These are phyloP conservation scores for Pseudogymnoascus sp. DNA, from an alignment of 2,329 filamentous ascomycete genomes.

Conservation along the genomic window DNA sequence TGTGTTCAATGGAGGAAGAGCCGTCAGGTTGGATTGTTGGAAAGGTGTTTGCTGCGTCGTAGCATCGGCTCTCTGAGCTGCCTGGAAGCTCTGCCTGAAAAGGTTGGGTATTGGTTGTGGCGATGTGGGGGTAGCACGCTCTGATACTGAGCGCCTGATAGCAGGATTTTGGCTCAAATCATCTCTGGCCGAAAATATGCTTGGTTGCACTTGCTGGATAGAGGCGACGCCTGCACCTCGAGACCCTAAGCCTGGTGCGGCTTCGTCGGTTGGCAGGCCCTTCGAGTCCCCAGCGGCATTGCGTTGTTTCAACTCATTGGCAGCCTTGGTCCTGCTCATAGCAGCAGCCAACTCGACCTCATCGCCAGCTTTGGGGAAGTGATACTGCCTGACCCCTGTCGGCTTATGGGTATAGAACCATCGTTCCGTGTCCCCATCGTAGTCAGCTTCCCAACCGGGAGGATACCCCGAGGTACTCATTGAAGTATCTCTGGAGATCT, in stretches of 20 bases:
- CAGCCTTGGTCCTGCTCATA: not conserved
- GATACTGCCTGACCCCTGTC: slow-evolving; percentile 14
- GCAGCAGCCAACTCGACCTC: slow-evolving; percentile 11
- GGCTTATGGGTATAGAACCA: slow-evolving; percentile 17
- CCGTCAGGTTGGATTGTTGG: not conserved
- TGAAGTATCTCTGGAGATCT: not conserved
- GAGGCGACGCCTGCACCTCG: not conserved
- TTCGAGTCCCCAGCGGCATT: not conserved
- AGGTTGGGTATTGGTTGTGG: not conserved
- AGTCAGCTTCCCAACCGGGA: slow-evolving; percentile 16
- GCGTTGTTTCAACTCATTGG: not conserved
- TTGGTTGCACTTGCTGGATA: not conserved
- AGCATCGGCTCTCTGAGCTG: not conserved
- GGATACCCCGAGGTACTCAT: slow-evolving; percentile 10
- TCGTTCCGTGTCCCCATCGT: slow-evolving; percentile 14
- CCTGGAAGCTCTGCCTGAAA: slow-evolving; percentile 1
- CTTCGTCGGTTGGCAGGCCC: not conserved
- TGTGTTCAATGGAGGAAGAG: not conserved
- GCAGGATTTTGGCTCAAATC: not conserved
- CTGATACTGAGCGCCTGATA: not conserved
- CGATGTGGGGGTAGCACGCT: not conserved
- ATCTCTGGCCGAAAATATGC: not conserved
- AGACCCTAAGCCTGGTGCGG: not conserved
- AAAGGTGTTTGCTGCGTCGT: not conserved
- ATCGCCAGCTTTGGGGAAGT: slow-evolving; percentile 16